Evolutionary conservation across 2,329 filamentous ascomycete genomes (phyloP).

Genomic region (Ascochyta pisi): DNA sequence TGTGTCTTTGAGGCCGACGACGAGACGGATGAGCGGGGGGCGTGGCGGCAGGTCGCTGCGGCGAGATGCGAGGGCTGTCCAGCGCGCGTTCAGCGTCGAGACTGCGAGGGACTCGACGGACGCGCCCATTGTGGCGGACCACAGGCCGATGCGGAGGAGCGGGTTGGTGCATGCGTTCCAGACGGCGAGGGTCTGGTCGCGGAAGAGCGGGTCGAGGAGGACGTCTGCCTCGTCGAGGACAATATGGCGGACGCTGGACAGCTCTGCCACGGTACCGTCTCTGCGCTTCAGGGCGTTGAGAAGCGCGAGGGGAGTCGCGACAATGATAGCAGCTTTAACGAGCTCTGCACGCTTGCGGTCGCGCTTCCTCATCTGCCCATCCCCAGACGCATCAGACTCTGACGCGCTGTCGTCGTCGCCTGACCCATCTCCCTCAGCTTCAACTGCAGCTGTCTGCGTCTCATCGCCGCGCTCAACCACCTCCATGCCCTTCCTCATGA

Average conservation of each 20-base stretch:
- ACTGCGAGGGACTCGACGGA: constrained; percentile 82
- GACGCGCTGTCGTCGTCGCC: constrained; percentile 47
- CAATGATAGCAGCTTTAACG: constrained; percentile 78
- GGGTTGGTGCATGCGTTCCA: constrained; percentile 80
- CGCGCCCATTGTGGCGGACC: constrained; percentile 97
- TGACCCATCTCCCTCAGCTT: constrained; percentile 41
- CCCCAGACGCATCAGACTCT: constrained; percentile 48
- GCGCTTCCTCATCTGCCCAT: constrained; percentile 41
- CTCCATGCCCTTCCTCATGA: constrained; percentile 85
- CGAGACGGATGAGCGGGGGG: constrained; percentile 74
- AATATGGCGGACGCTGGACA: constrained; percentile 75
- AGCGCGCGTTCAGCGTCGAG: constrained; percentile 60
- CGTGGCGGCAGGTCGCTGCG: constrained; percentile 44
- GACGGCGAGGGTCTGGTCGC: constrained; percentile 83
- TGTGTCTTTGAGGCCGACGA: constrained; percentile 96
- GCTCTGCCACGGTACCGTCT: constrained; percentile 53
- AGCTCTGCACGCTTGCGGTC: constrained; percentile 53
- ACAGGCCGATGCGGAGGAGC: constrained; percentile 77
- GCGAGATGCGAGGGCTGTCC: constrained; percentile 45
- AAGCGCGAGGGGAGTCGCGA: constrained; percentile 80
- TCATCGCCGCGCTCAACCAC: constrained; percentile 54
- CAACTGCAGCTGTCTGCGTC: constrained; percentile 47
- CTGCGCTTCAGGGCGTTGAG: constrained; percentile 71
- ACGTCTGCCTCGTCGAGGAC: constrained; percentile 96
- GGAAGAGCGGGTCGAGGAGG: constrained; percentile 87